These are phyloP conservation scores for Aspergillus intermedius DNA, from an alignment of 2,329 filamentous ascomycete species.

Conservation along the genomic window DNA sequence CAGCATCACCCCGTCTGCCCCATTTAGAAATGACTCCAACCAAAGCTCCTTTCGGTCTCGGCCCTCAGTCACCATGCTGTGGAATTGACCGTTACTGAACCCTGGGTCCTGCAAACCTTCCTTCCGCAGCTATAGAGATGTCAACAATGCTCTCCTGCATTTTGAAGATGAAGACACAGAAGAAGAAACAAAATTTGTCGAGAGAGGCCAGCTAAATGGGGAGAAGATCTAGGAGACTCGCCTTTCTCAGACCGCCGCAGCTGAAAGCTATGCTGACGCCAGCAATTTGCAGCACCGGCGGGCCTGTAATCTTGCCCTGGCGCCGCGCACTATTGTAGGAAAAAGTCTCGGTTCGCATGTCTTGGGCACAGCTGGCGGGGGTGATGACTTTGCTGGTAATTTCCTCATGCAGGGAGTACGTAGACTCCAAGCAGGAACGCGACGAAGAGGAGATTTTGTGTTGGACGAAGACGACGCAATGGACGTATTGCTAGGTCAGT, in stretches of 20 bases:
- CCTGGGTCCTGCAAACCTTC: constrained; percentile 1
- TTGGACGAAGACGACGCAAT: no score
- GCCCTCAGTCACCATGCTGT: constrained; percentile 8
- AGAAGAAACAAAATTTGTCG: no score
- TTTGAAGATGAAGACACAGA: background rate
- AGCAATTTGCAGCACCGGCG: constrained; percentile 1
- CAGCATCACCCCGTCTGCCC: constrained; percentile 3
- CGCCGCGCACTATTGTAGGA: background rate
- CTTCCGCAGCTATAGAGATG: constrained; percentile 3
- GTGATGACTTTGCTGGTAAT: constrained; percentile 9
- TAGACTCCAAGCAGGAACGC: no score
- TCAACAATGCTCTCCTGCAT: background rate
- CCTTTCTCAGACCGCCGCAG: constrained; percentile 5
- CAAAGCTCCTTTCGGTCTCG: constrained; percentile 8
- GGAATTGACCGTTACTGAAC: constrained; percentile 10
- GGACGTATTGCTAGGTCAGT: no score
- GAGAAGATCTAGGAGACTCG: constrained; percentile 1
- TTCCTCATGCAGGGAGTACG: background rate
- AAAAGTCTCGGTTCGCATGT: background rate
- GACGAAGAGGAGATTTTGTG: no score
- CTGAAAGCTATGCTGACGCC: constrained; percentile 7
- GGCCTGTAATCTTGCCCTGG: constrained; percentile 1
- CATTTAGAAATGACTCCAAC: background rate
- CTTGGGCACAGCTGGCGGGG: constrained; percentile 2
- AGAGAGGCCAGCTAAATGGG: no score